These are phyloP conservation scores for Cornus kousa DNA, from an alignment of 148 eudicot genomes.

Conservation along the genomic window DNA sequence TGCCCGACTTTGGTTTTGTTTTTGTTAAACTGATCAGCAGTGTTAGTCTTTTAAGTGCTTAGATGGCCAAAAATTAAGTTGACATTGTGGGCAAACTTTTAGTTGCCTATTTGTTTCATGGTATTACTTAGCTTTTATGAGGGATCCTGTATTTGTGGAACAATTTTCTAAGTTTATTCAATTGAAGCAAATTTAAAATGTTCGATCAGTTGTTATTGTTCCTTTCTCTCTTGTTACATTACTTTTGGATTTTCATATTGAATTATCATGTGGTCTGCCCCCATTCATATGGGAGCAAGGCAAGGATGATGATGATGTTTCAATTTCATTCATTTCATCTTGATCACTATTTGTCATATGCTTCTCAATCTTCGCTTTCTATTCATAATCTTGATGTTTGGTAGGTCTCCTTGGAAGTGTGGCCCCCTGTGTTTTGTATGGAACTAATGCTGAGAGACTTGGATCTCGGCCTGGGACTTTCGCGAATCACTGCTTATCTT, in stretches of 20 bases:
- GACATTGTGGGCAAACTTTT: neutral
- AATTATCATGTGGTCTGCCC: too few relatives aligned
- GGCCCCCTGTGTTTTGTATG: constrained; percentile 85
- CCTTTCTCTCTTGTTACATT: neutral
- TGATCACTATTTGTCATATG: neutral
- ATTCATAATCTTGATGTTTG: neutral
- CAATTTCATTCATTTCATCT: neutral
- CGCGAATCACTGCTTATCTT: constrained; percentile 66
- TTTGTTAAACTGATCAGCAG: neutral
- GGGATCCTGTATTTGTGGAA: neutral
- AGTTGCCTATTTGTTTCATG: neutral
- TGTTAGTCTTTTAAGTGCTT: neutral
- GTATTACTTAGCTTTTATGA: neutral
- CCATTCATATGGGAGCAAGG: too few relatives aligned
- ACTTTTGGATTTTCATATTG: neutral
- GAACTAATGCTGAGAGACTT: constrained; percentile 77
- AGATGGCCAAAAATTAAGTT: neutral
- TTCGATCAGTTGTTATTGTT: neutral
- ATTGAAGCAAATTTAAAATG: neutral
- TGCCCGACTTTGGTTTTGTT: neutral
- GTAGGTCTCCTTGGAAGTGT: constrained; percentile 78
- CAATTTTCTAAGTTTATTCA: neutral
- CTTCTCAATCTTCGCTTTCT: neutral
- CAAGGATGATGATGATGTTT: too few relatives aligned
- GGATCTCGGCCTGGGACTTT: constrained; percentile 60